Conservation (phyloP, 805 yeast species). For the Ogataea naganishii region DNA sequence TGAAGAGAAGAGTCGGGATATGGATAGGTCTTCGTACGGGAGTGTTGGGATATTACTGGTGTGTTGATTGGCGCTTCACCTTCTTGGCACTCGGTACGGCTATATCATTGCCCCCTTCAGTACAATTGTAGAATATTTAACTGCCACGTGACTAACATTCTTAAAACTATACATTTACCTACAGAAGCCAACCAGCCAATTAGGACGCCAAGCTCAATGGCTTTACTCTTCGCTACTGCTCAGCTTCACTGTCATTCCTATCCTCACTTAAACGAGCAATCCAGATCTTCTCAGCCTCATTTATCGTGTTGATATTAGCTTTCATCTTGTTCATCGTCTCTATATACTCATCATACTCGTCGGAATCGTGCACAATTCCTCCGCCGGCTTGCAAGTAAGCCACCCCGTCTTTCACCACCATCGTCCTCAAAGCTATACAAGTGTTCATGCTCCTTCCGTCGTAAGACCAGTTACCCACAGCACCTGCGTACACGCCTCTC, state of each 20-base stretch:
- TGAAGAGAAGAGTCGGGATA: too few species aligned
- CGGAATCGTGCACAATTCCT: slow-evolving; percentile 93
- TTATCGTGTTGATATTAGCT: slow-evolving; percentile 84
- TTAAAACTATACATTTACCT: too few species aligned
- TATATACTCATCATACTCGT: slow-evolving; percentile 88
- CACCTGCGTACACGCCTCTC: slow-evolving; percentile 97
- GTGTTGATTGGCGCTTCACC: too few species aligned
- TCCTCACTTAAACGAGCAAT: slow-evolving; percentile 29
- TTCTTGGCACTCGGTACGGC: too few species aligned
- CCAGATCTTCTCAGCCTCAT: slow-evolving; percentile 86
- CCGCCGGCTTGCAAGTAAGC: slow-evolving; percentile 99
- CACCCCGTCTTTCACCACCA: slow-evolving; percentile 85
- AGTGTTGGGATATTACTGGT: too few species aligned
- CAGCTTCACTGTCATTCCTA: slow-evolving; percentile 17
- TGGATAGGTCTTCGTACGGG: too few species aligned
- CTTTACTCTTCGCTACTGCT: too few species aligned
- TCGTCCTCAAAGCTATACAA: slow-evolving; percentile 94
- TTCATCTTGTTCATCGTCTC: slow-evolving; percentile 97
- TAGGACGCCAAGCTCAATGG: too few species aligned
- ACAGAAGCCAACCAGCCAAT: too few species aligned
- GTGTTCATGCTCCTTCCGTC: slow-evolving; percentile 95
- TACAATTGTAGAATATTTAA: too few species aligned
- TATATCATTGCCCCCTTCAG: too few species aligned
- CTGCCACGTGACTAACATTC: too few species aligned
- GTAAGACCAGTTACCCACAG: slow-evolving; percentile 97